Conservation (phyloP, 768 basidiomycete genomes). For the Crepidotus variabilis region DNA sequence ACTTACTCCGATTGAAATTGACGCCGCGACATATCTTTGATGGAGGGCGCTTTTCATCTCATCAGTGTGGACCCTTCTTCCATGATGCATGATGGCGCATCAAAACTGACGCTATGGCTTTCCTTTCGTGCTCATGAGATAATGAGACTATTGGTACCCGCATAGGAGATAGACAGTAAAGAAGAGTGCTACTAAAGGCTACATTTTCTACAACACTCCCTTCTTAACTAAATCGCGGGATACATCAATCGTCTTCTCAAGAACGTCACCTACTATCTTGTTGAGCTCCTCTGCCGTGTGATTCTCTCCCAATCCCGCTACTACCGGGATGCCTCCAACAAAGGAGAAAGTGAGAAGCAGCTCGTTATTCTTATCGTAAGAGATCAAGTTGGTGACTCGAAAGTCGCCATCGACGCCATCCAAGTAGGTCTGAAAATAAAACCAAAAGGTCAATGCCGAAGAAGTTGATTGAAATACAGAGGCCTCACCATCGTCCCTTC, state of each 20-base stretch:
- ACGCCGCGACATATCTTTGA: too few relatives aligned
- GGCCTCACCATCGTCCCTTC: conserved; percentile 6
- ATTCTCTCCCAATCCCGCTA: background rate
- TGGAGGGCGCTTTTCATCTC: too few relatives aligned
- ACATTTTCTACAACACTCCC: background rate
- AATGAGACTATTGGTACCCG: too few relatives aligned
- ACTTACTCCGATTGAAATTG: too few relatives aligned
- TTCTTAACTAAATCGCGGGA: conserved; percentile 9
- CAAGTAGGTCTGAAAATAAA: conserved; percentile 8
- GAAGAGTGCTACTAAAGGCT: background rate
- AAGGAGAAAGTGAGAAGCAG: conserved; percentile 11
- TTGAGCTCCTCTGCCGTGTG: conserved; percentile 4
- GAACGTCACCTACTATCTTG: conserved; percentile 1
- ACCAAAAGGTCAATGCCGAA: background rate
- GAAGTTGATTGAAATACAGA: background rate
- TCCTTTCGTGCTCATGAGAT: too few relatives aligned
- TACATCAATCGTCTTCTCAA: conserved; percentile 1
- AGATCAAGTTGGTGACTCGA: conserved; percentile 9
- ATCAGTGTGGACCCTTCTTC: too few relatives aligned
- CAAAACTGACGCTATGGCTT: too few relatives aligned
- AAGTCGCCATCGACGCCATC: conserved; percentile 2
- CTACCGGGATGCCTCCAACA: conserved; percentile 8
- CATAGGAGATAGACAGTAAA: too few relatives aligned
- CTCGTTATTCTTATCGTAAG: conserved; percentile 9
- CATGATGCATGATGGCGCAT: too few relatives aligned